Base-by-base conservation (phyloP, 2,329 filamentous ascomycete genomes). In the Ceratocystis cacaofunesta region DNA sequence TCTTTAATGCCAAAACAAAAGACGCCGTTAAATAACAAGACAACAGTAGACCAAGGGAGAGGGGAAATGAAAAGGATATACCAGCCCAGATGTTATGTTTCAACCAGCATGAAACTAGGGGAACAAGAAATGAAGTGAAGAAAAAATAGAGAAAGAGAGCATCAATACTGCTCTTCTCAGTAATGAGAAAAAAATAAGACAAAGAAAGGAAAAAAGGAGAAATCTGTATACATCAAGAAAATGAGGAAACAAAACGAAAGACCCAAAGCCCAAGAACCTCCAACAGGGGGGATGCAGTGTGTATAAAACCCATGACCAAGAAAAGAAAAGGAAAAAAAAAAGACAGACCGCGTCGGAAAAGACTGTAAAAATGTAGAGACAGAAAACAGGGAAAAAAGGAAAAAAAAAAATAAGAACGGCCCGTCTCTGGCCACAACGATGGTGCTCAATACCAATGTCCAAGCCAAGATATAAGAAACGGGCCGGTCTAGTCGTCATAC, bases 161-260 rank as follows among this genome's bases (percentile, higher is more conserved):
- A 43, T 30, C 36, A 8, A 61, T 4, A 3, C 36, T 25, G 12
- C 25, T 43, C 48, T 15, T 5, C 48, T 52, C n/a, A 17, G 48
- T 8, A 58, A 58, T n/a, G 25, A 36, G 48, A 12, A 25, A 52
- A 32, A 19, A 32, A 58, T 58, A 22, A 58, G 30, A 41, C 25
- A 62, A 6, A 44, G 36, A 62, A 62, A 19, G 22, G 15, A 22
- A 43, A 46, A 32, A 30, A 61, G 8, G 22, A 61, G n/a, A 62
- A 12, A 61, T 61, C 19, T 61, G 41, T 61, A 61, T 61, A 62
- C 43, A 36, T 62, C 32, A 62, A 52, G 19, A 28, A 50, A 52
- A 62, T 46, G 43, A 58, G 7, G 52, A 30, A 46, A 55, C 15
- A 12, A 57, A 57, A 57, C 52, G 36, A 58, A 58, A 36, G 55